Evolutionary conservation across 768 basidiomycete species (phyloP).

Genomic region (Piloderma croceum): DNA sequence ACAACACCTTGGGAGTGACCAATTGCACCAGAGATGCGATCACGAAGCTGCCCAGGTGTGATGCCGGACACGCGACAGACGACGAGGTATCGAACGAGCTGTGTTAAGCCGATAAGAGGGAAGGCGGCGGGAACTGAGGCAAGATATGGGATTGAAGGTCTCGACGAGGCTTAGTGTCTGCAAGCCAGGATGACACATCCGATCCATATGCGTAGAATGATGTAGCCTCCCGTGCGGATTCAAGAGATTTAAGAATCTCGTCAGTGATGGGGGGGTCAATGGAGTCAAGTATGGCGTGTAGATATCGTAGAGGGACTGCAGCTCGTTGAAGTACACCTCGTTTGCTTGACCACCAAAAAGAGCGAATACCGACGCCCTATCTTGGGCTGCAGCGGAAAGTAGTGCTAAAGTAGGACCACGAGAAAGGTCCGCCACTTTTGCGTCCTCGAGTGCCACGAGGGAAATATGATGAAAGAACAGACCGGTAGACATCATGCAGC

Average conservation of each 20-base stretch:
- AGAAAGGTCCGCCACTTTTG: slow-evolving; percentile 51
- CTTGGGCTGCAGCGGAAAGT: slow-evolving; percentile 52
- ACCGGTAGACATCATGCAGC: slow-evolving; percentile 67
- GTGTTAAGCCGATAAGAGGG: slow-evolving; percentile 93
- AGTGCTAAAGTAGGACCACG: slow-evolving; percentile 61
- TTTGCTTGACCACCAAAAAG: slow-evolving; percentile 98
- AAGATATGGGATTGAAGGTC: slow-evolving; percentile 77
- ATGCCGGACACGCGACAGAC: slow-evolving; percentile 70
- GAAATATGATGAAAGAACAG: slow-evolving; percentile 77
- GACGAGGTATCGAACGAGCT: slow-evolving; percentile 88
- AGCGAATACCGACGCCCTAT: slow-evolving; percentile 76
- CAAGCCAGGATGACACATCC: slow-evolving; percentile 80
- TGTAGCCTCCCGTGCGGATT: slow-evolving; percentile 46
- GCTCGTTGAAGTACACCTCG: slow-evolving; percentile 96
- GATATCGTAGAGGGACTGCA: slow-evolving; percentile 85
- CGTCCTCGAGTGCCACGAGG: slow-evolving; percentile 59
- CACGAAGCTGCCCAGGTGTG: slow-evolving; percentile 75
- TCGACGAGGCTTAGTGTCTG: slow-evolving; percentile 61
- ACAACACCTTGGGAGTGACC: slow-evolving; percentile 98
- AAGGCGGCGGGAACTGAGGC: slow-evolving; percentile 92
- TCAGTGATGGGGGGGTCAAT: slow-evolving; percentile 61
- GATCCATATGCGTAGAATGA: slow-evolving; percentile 77
- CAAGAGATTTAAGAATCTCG: slow-evolving; percentile 66
- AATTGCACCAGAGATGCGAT: slow-evolving; percentile 77
- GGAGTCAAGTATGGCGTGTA: slow-evolving; percentile 82